These are phyloP conservation scores for Chrysanthemum lavandulifolium DNA, from an alignment of 129 eudicot genomes.

Conservation along the genomic window DNA sequence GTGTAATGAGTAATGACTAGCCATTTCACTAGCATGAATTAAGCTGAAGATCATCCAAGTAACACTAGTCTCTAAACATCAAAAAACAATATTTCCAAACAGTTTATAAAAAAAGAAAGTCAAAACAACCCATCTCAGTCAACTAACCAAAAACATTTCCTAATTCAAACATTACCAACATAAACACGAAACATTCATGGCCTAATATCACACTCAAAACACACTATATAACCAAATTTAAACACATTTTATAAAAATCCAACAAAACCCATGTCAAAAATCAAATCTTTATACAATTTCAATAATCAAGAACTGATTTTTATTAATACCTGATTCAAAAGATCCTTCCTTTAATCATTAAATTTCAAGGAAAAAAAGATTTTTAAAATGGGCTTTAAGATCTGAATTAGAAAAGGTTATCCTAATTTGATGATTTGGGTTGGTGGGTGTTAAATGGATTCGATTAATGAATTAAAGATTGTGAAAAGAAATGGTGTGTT, in stretches of 20 bases:
- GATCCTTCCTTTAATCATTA: slow-evolving; percentile 3
- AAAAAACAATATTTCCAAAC: slow-evolving; percentile 2
- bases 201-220: not conserved
- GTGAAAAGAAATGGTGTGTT: slow-evolving; percentile 20
- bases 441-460: not conserved
- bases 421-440: not conserved
- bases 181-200: slow-evolving; percentile 24
- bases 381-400: slow-evolving; percentile 22
- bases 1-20: not conserved
- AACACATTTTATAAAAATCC: slow-evolving; percentile 5
- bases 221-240: not conserved
- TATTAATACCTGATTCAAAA: slow-evolving; percentile 26
- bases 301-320: not conserved
- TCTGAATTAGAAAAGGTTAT: slow-evolving; percentile 18
- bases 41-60: not conserved
- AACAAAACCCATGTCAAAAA: slow-evolving; percentile 26
- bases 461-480: slow-evolving; percentile 9
- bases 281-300: slow-evolving; percentile 19
- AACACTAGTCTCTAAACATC: slow-evolving; percentile 1
- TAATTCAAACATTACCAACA: slow-evolving; percentile 24
- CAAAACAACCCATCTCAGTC: slow-evolving; percentile 11
- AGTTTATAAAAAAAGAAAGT: not conserved
- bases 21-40: not conserved
- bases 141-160: slow-evolving; percentile 17
- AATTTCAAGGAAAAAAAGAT: slow-evolving; percentile 10